Percentiles rank a stretch among this genome's conserved stretches.
These are phyloP conservation scores for Cadophora sp. DNA, from an alignment of 2,329 filamentous ascomycete species.

Conservation along the genomic window DNA sequence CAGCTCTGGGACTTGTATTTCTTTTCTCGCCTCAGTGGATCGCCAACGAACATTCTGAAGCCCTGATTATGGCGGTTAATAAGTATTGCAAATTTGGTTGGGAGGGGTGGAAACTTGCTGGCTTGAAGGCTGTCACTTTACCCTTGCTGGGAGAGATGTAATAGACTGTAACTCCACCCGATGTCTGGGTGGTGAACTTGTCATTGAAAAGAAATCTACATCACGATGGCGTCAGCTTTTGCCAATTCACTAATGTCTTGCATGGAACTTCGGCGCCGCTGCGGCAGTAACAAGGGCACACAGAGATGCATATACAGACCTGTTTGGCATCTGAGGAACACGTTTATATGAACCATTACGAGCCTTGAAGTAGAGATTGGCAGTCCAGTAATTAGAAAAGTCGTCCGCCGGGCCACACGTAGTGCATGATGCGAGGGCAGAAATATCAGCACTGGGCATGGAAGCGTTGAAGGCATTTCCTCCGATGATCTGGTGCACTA, in stretches of 20 bases:
- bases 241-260: neutral
- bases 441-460: conserved; percentile 23
- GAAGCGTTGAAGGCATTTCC: conserved; percentile 27
- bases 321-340: conserved; percentile 15
- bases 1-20: conserved; percentile 21
- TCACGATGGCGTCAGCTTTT: neutral
- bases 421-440: conserved; percentile 21
- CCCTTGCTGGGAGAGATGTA: conserved; percentile 27
- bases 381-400: conserved; percentile 42
- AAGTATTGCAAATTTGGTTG: neutral
- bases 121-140: conserved; percentile 31
- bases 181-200: conserved; percentile 25
- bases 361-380: conserved; percentile 43
- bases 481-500: conserved; percentile 26
- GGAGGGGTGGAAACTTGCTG: conserved; percentile 14
- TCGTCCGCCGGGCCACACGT: conserved; percentile 36
- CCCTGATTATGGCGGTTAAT: conserved; percentile 4
- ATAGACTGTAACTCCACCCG: conserved; percentile 26
- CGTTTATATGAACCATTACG: conserved; percentile 31
- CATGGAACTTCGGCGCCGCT: neutral
- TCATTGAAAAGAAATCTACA: conserved; percentile 26
- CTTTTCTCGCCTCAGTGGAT: conserved; percentile 18
- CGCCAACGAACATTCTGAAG: conserved; percentile 30
- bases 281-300: neutral
- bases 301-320: neutral